Evolutionary conservation across 2,329 filamentous ascomycete species (phyloP).

Genomic region (Cladophialophora yegresii): DNA sequence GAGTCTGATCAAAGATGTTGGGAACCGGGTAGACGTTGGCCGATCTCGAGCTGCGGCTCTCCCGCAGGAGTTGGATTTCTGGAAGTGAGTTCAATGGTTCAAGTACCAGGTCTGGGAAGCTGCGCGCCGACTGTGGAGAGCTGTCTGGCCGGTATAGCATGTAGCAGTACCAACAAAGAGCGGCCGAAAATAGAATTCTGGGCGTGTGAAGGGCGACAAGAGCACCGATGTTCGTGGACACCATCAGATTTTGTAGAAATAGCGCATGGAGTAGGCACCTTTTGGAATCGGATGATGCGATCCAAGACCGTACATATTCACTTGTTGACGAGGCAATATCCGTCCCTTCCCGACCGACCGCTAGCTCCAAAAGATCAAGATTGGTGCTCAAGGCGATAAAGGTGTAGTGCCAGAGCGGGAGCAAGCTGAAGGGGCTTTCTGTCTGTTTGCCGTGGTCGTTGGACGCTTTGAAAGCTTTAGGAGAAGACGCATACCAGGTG

Average conservation of each 20-base stretch:
- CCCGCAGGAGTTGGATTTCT: conserved; percentile 17
- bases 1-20: conserved; percentile 10
- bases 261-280: conserved; percentile 22
- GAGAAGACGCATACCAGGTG: conserved; percentile 16
- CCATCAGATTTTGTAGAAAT: conserved; percentile 19
- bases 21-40: conserved; percentile 8
- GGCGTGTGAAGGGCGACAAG: conserved; percentile 21
- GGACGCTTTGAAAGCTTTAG: conserved; percentile 1
- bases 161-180: conserved; percentile 25
- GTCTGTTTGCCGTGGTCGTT: background rate
- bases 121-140: background rate
- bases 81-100: conserved; percentile 10
- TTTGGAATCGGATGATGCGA: conserved; percentile 17
- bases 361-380: conserved; percentile 20
- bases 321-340: conserved; percentile 3
- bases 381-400: conserved; percentile 22
- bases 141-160: conserved; percentile 21
- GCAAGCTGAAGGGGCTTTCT: conserved; percentile 20
- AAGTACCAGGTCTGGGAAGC: background rate
- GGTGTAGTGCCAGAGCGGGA: conserved; percentile 23
- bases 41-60: background rate
- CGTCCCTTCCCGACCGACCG: conserved; percentile 17
- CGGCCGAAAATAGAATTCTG: conserved; percentile 22
- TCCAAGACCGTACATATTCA: conserved; percentile 19
- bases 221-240: conserved; percentile 6